Conservation (phyloP, 225 moss, liverwort and hornwort genomes). For the Physcomitrium patens region DNA sequence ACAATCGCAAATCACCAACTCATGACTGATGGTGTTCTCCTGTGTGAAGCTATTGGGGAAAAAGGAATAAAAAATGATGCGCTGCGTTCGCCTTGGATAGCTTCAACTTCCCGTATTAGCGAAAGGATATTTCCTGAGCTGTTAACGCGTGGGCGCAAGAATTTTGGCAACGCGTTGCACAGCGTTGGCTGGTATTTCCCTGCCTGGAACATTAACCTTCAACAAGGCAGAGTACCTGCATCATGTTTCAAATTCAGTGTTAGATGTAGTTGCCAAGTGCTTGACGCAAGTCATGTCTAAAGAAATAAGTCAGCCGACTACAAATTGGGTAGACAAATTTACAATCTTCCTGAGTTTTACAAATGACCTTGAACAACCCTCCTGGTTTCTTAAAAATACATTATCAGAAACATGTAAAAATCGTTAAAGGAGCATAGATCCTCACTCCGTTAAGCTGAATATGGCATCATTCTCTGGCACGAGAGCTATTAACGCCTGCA, state of each 20-base stretch:
- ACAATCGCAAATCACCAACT: constrained; percentile 22
- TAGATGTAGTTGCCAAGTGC: background rate
- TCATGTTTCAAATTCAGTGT: constrained; percentile 23
- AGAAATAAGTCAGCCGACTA: background rate
- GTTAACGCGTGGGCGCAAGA: constrained; percentile 39
- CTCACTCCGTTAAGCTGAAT: constrained; percentile 56
- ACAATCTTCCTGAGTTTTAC: background rate
- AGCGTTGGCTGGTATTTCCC: constrained; percentile 49
- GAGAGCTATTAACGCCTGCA: constrained; percentile 54
- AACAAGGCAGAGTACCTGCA: constrained; percentile 56
- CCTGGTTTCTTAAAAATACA: background rate
- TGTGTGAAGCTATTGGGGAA: constrained; percentile 9
- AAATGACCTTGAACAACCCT: background rate
- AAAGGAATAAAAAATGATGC: constrained; percentile 14
- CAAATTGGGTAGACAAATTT: background rate
- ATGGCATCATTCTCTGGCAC: constrained; percentile 56
- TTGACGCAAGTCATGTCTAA: background rate
- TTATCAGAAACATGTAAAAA: constrained; percentile 1
- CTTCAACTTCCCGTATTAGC: constrained; percentile 22
- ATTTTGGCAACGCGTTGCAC: constrained; percentile 47
- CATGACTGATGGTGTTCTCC: constrained; percentile 10
- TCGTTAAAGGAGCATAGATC: background rate
- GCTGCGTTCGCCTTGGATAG: constrained; percentile 7
- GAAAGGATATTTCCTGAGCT: constrained; percentile 20
- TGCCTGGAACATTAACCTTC: constrained; percentile 51